Conservation (phyloP, 805 yeast genomes). For the Wickerhamiella qilinensis region DNA sequence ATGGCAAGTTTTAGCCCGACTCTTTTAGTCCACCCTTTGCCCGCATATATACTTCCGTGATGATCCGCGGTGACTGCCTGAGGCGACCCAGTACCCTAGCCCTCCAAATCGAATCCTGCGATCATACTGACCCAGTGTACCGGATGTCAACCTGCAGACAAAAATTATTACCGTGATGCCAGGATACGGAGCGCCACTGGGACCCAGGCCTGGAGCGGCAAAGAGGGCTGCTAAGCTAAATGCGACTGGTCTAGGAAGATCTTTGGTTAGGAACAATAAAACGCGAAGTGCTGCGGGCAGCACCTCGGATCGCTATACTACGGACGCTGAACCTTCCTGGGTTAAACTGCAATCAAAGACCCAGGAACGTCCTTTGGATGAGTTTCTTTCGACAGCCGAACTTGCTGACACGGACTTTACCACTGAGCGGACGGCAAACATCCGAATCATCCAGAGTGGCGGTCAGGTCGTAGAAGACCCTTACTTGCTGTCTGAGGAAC, state of each 20-base stretch:
- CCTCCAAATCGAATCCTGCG: too few species aligned
- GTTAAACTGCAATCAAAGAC: conserved; percentile 85
- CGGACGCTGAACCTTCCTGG: conserved; percentile 62
- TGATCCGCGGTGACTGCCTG: too few species aligned
- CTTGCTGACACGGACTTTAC: conserved; percentile 92
- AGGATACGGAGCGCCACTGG: conserved; percentile 39
- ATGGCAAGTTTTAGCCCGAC: too few species aligned
- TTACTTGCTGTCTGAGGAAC: conserved; percentile 47
- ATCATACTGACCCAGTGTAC: too few species aligned
- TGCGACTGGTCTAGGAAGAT: conserved; percentile 69
- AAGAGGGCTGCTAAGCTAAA: conserved; percentile 41
- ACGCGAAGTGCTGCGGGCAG: conserved; percentile 45
- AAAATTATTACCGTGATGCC: conserved; percentile 1
- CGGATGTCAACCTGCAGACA: too few species aligned
- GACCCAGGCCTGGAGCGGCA: conserved; percentile 81
- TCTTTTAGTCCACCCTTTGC: too few species aligned
- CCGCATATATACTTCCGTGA: too few species aligned
- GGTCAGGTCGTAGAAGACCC: conserved; percentile 33
- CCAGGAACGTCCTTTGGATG: conserved; percentile 86
- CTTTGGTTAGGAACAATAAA: conserved; percentile 59
- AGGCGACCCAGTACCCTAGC: too few species aligned
- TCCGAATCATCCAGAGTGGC: conserved; percentile 52
- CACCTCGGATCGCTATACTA: conserved; percentile 67
- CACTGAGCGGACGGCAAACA: conserved; percentile 72
- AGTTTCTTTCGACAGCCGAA: conserved; percentile 87